Evolutionary conservation across 1,284 basidiomycete species (phyloP), one percentile per base, ranked within the genome.

Genomic region (Wolfiporia cocos): DNA sequence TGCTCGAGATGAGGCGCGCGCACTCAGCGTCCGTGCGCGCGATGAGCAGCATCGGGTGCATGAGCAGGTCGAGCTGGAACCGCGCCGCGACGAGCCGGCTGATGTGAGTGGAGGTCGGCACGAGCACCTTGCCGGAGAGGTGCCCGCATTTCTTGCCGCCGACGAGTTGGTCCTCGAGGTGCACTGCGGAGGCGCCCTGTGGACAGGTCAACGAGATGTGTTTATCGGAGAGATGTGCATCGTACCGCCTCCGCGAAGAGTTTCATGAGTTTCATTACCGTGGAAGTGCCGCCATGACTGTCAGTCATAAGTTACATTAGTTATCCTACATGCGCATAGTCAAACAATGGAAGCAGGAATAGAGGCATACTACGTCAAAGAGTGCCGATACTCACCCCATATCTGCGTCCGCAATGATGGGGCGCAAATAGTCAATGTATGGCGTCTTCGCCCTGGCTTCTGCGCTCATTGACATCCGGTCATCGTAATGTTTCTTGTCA

Each of bases 261-360:
- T 62, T 94, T 95, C 37, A 78, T 78, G n/a, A 95, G 76, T 70
- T 97, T 98, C 90, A 99, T 94, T 39, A 98, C 92, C 28, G 94
- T 84, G 21, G 94, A 96, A 6, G 92, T 73, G 45, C 94, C 95
- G 52, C 91, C 92, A 58, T 95, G 87, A 19, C 88, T 92, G 44
- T 26, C 22, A n/a, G n/a, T n/a, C n/a, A n/a, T n/a, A n/a, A n/a
- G n/a, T n/a, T n/a, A n/a, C n/a, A n/a, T n/a, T n/a, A n/a, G n/a
- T n/a, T n/a, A n/a, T n/a, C n/a, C n/a, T n/a, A n/a, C n/a, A n/a
- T n/a, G n/a, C n/a, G n/a, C n/a, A n/a, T n/a, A n/a, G n/a, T n/a
- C n/a, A n/a, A n/a, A n/a, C n/a, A n/a, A n/a, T n/a, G n/a, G n/a
- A n/a, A n/a, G n/a, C n/a, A n/a, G n/a, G n/a, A n/a, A n/a, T n/a